Percentiles rank a stretch among this genome's conserved stretches.
Evolutionary conservation across 768 basidiomycete species (phyloP).

Genomic region (Suillus bovinus): DNA sequence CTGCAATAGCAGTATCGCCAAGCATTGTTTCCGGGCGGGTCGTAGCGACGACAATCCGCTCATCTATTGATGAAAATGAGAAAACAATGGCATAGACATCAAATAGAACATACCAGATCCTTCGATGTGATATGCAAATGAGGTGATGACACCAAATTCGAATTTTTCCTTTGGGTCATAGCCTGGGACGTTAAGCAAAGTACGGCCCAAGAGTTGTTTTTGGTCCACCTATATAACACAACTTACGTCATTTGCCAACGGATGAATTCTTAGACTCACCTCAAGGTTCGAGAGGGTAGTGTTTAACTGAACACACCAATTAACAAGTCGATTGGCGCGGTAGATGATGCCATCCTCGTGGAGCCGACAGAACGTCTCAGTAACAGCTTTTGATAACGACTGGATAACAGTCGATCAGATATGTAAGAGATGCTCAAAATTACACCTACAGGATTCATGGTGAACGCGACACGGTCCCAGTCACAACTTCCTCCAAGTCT

Average conservation of each 20-base stretch:
- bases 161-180: conserved; percentile 95
- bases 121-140: conserved; percentile 94
- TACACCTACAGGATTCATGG: conserved; percentile 79
- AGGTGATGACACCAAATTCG: conserved; percentile 94
- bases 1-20: conserved; percentile 95
- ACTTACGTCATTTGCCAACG: neutral
- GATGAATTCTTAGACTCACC: conserved; percentile 42
- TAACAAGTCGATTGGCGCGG: conserved; percentile 94
- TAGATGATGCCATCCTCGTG: conserved; percentile 93
- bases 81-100: neutral
- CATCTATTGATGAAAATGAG: conserved; percentile 49
- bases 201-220: conserved; percentile 82
- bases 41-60: conserved; percentile 90
- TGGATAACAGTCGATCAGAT: conserved; percentile 26
- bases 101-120: conserved; percentile 58
- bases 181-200: conserved; percentile 86
- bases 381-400: conserved; percentile 82
- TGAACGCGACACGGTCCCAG: conserved; percentile 94
- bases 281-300: conserved; percentile 98
- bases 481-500: conserved; percentile 93
- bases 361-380: conserved; percentile 87
- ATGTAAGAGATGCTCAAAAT: neutral
- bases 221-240: conserved; percentile 73
- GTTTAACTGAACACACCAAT: conserved; percentile 96
- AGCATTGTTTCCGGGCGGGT: conserved; percentile 99